Evolutionary conservation across 352 stramenopile genomes (phyloP).

Genomic region (Phytophthora podocarpi): DNA sequence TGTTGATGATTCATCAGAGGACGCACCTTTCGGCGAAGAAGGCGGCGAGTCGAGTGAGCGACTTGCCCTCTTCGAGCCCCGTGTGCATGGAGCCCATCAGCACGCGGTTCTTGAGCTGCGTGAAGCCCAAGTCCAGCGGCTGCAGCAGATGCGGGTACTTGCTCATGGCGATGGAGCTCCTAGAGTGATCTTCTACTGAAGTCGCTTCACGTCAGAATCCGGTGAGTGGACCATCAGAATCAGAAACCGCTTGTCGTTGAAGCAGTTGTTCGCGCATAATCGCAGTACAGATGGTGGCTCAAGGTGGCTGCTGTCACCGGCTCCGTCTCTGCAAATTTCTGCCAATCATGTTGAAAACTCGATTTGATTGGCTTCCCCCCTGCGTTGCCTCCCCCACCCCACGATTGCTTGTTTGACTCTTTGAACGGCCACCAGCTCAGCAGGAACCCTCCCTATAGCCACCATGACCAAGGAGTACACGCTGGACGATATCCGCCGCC

Average conservation of each 20-base stretch:
- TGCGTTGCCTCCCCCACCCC: neutral
- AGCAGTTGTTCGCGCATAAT: too few relatives aligned
- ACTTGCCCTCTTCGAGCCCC: constrained; percentile 86
- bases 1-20: neutral
- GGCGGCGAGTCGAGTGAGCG: constrained; percentile 85
- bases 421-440: constrained; percentile 34
- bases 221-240: constrained; percentile 14
- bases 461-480: constrained; percentile 79
- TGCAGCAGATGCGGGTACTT: constrained; percentile 82
- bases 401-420: constrained; percentile 23
- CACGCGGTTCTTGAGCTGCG: constrained; percentile 84
- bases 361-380: too few relatives aligned
- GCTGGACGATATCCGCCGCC: constrained; percentile 80
- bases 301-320: too few relatives aligned
- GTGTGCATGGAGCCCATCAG: constrained; percentile 95
- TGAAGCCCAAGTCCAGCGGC: constrained; percentile 83
- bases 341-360: too few relatives aligned
- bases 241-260: too few relatives aligned
- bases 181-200: neutral
- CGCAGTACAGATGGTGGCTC: too few relatives aligned
- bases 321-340: too few relatives aligned
- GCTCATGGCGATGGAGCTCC: constrained; percentile 34
- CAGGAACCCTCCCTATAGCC: constrained; percentile 7
- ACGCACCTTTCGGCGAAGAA: constrained; percentile 93
- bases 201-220: constrained; percentile 16